Conservation (phyloP, 345 rosid genomes). For the Clarkia xantiana region DNA sequence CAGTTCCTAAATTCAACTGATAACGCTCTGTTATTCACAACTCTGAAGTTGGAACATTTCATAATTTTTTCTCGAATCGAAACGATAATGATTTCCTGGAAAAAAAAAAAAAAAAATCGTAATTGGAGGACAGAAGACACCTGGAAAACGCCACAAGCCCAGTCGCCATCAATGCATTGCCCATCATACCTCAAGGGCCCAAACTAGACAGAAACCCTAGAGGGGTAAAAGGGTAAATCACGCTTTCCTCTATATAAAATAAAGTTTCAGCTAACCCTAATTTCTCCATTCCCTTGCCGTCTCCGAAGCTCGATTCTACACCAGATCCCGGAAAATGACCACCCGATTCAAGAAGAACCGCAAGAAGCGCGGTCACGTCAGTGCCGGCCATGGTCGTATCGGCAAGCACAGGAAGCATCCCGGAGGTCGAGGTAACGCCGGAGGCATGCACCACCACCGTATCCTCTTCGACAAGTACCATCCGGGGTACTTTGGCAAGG, state of each 20-base stretch:
- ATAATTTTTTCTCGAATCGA: no score
- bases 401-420: slow-evolving; percentile 41
- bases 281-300: not conserved
- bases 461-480: slow-evolving; percentile 42
- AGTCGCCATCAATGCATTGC: not conserved
- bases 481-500: slow-evolving; percentile 37
- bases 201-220: slow-evolving; percentile 11
- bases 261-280: slow-evolving; percentile 15
- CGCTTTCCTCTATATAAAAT: not conserved
- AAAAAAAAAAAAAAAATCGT: no score
- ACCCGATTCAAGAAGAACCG: slow-evolving; percentile 38
- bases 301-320: not conserved
- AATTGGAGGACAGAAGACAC: slow-evolving; percentile 11
- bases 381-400: slow-evolving; percentile 36
- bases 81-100: no score
- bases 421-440: slow-evolving; percentile 38
- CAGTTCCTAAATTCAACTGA: no score
- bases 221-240: slow-evolving; percentile 14
- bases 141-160: not conserved
- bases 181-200: slow-evolving; percentile 2
- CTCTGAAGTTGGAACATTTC: no score
- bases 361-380: slow-evolving; percentile 37
- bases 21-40: no score
- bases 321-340: slow-evolving; percentile 12
- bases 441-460: slow-evolving; percentile 40